Percentiles rank a stretch among this genome's conserved stretches.
Evolutionary conservation across 495 filamentous ascomycete species (phyloP).

Genomic region (Aspergillus avenaceus): DNA sequence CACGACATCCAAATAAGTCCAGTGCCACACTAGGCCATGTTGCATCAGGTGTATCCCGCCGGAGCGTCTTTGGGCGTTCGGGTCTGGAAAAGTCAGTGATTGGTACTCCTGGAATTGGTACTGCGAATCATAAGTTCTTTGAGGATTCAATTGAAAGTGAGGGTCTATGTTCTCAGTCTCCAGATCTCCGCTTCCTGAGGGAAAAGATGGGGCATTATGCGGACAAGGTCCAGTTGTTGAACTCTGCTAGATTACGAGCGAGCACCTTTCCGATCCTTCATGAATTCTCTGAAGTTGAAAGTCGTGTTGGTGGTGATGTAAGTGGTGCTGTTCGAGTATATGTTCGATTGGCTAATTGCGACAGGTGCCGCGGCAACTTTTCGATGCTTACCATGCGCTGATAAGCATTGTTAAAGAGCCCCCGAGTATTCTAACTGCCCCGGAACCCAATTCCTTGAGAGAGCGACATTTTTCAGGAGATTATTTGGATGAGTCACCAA

Average conservation of each 20-base stretch:
- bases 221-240: slow-evolving; percentile 71
- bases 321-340: slow-evolving; percentile 11
- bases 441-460: slow-evolving; percentile 52
- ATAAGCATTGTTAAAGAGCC: slow-evolving; percentile 68
- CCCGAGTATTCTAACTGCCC: slow-evolving; percentile 45
- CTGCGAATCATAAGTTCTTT: slow-evolving; percentile 52
- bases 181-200: slow-evolving; percentile 67
- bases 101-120: slow-evolving; percentile 64
- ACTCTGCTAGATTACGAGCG: slow-evolving; percentile 62
- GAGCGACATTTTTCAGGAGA: slow-evolving; percentile 72
- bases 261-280: slow-evolving; percentile 63
- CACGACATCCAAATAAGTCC: slow-evolving; percentile 36
- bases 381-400: slow-evolving; percentile 74
- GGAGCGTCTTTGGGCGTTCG: slow-evolving; percentile 70
- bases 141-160: slow-evolving; percentile 59
- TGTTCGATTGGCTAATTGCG: slow-evolving; percentile 14
- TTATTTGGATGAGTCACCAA: slow-evolving; percentile 68
- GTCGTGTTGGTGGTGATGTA: slow-evolving; percentile 60
- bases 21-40: slow-evolving; percentile 23
- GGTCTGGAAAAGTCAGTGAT: slow-evolving; percentile 76
- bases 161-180: slow-evolving; percentile 35
- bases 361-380: slow-evolving; percentile 60
- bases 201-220: slow-evolving; percentile 78
- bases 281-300: slow-evolving; percentile 68
- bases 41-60: slow-evolving; percentile 35